Evolutionary conservation across 306 rosid genomes (phyloP), one percentile per base, ranked within the genome.

Genomic region (Dalbergia cultrata): DNA sequence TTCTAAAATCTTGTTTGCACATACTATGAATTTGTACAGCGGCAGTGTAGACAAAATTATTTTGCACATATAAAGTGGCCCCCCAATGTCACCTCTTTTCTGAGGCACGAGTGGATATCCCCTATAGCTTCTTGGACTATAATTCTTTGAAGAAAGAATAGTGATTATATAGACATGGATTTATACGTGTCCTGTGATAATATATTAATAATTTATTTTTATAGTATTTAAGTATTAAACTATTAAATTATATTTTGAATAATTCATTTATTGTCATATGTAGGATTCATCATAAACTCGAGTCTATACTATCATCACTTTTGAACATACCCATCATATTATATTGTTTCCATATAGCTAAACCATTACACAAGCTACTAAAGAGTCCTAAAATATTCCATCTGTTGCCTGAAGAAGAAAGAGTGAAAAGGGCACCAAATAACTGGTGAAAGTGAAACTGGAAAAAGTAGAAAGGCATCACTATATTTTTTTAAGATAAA

Each of bases 281-380:
- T 26, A 26, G 31, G 2, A 1, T 26, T 26, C 31, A 26, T 26
- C 31, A 26, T 26, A 0, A 26, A 26, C 2, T 26, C 31, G 1
- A 22, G 26, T 22, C 26, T 22, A 22, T 26, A 26, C 31, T 26
- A 1, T 26, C 31, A 26, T 26, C 31, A 26, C 31, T 26, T 3
- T 26, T 26, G 63, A 83, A 82, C 83, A 74, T 82, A 78, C 87
- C 77, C 77, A 52, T 86, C 61, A 75, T 53, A 70, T 81, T 82
- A 86, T 76, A 88, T 85, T 73, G 73, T 88, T 91, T 61, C 83
- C 80, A 67, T 78, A 66, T 74, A 87, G 58, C 76, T 82, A 53
- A 53, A 53, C 65, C 86, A 74, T 77, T 79, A 70, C 82, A 85
- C 52, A 87, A 89, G 75, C 68, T 79, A 76, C 70, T 39, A 44